A percentile compares a stretch with the other conserved stretches of the same genome.
phyloP scores from a whole-genome alignment of 306 rosid genomes.

The Pyrus communis region DNA sequence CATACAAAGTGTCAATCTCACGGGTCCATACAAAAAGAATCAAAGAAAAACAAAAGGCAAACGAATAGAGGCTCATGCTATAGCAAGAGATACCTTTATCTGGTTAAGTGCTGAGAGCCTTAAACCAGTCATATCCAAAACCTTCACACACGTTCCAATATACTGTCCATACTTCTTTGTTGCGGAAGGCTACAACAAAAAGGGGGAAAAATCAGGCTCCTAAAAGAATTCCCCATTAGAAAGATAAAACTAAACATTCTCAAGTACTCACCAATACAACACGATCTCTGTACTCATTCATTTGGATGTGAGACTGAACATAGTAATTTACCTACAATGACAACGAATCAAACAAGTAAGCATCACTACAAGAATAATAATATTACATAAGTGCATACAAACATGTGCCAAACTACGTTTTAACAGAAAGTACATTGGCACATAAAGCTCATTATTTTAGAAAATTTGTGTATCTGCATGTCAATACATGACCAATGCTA shows the following conservation, averaged over 20 bases:
- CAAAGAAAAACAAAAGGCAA: neutral
- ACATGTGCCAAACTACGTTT: neutral
- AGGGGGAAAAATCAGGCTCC: conserved; percentile 2
- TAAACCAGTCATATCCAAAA: conserved; percentile 92
- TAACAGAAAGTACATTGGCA: neutral
- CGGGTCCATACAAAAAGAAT: neutral
- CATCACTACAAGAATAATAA: neutral
- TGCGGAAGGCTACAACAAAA: conserved; percentile 59
- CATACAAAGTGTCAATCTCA: conserved; percentile 20
- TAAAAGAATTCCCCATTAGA: neutral
- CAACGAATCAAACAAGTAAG: neutral
- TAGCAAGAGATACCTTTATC: conserved; percentile 51
- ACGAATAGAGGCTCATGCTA: neutral
- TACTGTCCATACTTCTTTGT: conserved; percentile 60
- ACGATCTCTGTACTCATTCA: conserved; percentile 90
- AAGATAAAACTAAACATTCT: conserved; percentile 3
- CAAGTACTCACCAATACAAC: conserved; percentile 61
- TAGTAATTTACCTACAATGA: conserved; percentile 67
- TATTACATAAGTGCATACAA: neutral
- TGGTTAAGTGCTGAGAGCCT: conserved; percentile 82
- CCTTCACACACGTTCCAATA: conserved; percentile 77
- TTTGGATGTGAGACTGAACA: conserved; percentile 90
- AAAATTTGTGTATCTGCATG: neutral
- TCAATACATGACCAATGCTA: neutral
- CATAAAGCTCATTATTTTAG: neutral